Evolutionary conservation across 352 stramenopile genomes (phyloP).

Genomic region (Pythium coloratum): DNA sequence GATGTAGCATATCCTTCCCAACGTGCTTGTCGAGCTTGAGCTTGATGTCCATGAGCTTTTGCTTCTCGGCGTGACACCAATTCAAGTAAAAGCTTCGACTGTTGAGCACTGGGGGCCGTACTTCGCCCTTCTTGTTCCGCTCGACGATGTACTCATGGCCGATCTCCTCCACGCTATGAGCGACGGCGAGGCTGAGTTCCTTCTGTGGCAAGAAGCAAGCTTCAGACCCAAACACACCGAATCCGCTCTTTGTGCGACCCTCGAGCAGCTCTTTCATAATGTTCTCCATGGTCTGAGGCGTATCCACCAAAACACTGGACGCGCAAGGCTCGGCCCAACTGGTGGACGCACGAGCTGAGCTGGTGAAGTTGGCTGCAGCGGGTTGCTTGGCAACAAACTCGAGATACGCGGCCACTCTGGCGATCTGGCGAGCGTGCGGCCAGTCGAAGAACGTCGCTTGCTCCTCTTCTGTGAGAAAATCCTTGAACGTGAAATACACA

Average conservation of each 20-base stretch:
- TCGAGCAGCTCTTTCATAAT: slow-evolving; percentile 25
- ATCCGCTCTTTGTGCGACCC: slow-evolving; percentile 54
- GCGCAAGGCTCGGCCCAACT: slow-evolving; percentile 36
- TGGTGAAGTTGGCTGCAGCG: slow-evolving; percentile 45
- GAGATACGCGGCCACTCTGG: slow-evolving; percentile 63
- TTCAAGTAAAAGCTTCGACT: slow-evolving; percentile 86
- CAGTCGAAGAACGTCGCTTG: slow-evolving; percentile 52
- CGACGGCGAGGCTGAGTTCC: slow-evolving; percentile 62
- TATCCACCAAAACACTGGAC: background rate
- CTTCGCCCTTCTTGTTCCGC: slow-evolving; percentile 42
- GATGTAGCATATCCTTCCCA: background rate
- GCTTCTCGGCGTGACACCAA: slow-evolving; percentile 86
- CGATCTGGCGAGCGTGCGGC: slow-evolving; percentile 48
- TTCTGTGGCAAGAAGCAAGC: slow-evolving; percentile 62
- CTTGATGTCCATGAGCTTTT: slow-evolving; percentile 79
- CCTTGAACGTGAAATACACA: slow-evolving; percentile 65
- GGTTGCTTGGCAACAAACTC: slow-evolving; percentile 59
- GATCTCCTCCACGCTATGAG: slow-evolving; percentile 50
- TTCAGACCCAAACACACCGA: slow-evolving; percentile 71
- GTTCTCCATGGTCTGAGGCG: background rate
- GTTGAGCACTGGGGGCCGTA: slow-evolving; percentile 58
- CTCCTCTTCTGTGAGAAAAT: slow-evolving; percentile 52
- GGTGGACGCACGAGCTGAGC: slow-evolving; percentile 52
- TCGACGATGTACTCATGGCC: slow-evolving; percentile 72
- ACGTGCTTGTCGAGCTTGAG: slow-evolving; percentile 42